A percentile compares a stretch with the other conserved stretches of the same genome.
Conservation (phyloP, 352 stramenopile species). For the Phytopythium ostracodes region DNA sequence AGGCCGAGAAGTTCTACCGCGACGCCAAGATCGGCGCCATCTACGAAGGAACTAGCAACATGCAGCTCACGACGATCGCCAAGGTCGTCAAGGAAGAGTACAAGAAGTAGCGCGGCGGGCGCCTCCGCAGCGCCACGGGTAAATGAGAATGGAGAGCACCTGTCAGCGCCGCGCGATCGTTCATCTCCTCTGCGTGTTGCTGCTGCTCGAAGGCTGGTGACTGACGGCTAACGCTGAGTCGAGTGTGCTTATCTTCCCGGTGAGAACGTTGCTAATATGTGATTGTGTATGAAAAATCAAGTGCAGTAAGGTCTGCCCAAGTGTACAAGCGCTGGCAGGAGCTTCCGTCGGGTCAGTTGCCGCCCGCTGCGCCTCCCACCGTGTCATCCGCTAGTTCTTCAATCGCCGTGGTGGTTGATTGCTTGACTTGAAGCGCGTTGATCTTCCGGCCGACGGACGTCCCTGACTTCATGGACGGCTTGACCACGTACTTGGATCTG, state of each 20-base stretch:
- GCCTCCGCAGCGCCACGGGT: too few species aligned
- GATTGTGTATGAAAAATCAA: background rate
- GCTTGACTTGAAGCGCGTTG: background rate
- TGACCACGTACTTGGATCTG: background rate
- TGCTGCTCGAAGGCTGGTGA: background rate
- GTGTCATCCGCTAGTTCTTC: too few species aligned
- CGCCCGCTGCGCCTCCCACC: too few species aligned
- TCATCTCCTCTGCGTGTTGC: too few species aligned
- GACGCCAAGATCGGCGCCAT: constrained; percentile 97
- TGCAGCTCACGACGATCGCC: constrained; percentile 94
- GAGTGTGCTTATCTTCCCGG: background rate
- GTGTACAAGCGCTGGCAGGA: background rate
- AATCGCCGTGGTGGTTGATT: background rate
- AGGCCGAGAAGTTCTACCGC: constrained; percentile 96
- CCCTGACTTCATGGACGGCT: background rate
- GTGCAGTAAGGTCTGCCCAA: background rate
- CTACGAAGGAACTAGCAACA: constrained; percentile 98
- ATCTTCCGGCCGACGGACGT: background rate
- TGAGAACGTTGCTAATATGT: background rate
- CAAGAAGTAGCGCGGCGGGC: constrained; percentile 51
- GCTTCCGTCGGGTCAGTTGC: background rate
- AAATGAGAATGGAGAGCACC: background rate
- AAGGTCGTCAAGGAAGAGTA: constrained; percentile 89
- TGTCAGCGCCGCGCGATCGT: background rate
- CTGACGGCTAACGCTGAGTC: background rate